Evolutionary conservation across 331 rosid genomes (phyloP).

Genomic region (Stylosanthes scabra): DNA sequence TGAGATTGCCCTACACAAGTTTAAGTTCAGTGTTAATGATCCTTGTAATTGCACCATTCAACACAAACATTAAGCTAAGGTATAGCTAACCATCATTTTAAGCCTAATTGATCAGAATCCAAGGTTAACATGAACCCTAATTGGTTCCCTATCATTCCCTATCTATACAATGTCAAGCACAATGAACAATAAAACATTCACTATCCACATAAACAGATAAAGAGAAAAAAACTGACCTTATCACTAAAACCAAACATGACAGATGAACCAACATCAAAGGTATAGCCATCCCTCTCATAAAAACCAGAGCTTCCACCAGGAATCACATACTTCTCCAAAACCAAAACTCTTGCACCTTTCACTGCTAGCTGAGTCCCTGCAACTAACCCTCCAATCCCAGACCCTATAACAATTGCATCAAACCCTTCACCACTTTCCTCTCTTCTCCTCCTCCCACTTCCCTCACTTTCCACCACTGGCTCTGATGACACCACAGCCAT

Average conservation of each 20-base stretch:
- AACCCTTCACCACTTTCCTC: conserved; percentile 32
- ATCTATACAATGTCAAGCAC: no score
- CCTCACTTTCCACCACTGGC: conserved; percentile 50
- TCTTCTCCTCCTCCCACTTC: conserved; percentile 24
- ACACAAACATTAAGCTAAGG: conserved; percentile 21
- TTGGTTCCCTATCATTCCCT: no score
- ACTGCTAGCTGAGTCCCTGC: conserved; percentile 95
- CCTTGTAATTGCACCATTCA: conserved; percentile 33
- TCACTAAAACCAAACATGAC: conserved; percentile 98
- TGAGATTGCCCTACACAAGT: conserved; percentile 87
- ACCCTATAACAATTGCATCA: conserved; percentile 95
- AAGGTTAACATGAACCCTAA: neutral
- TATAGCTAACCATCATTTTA: conserved; percentile 6
- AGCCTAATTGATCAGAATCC: conserved; percentile 29
- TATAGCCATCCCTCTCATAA: conserved; percentile 84
- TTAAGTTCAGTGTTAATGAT: conserved; percentile 22
- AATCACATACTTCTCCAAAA: conserved; percentile 92
- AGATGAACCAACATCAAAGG: conserved; percentile 96
- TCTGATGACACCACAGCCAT: conserved; percentile 48
- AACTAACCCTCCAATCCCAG: conserved; percentile 96
- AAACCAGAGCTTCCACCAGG: conserved; percentile 99
- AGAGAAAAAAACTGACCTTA: conserved; percentile 59
- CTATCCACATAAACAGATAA: no score
- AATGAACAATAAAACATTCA: no score
- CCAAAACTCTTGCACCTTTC: conserved; percentile 91